Conservation (phyloP, 208 protist species). For the Trypanosoma theileri region DNA sequence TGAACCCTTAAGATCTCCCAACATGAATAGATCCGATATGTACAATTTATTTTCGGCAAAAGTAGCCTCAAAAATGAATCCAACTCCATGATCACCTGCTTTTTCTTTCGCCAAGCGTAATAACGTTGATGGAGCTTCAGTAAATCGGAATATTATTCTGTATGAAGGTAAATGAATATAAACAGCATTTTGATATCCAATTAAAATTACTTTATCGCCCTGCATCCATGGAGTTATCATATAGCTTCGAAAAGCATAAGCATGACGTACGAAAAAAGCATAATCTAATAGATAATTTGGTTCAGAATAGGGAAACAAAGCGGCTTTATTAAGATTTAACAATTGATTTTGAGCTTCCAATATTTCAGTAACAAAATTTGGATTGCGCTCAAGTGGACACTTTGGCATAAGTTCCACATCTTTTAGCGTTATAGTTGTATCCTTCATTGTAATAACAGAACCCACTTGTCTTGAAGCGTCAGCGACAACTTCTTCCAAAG, state of each 20-base stretch:
- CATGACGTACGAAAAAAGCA: conserved; percentile 63
- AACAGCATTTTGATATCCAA: conserved; percentile 58
- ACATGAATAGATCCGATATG: conserved; percentile 77
- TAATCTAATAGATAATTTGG: conserved; percentile 87
- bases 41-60: conserved; percentile 65
- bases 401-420: conserved; percentile 58
- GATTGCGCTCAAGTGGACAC: conserved; percentile 56
- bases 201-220: conserved; percentile 76
- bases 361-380: conserved; percentile 48
- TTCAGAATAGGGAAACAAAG: conserved; percentile 70
- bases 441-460: conserved; percentile 30
- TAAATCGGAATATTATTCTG: conserved; percentile 64
- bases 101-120: conserved; percentile 13
- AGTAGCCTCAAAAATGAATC: conserved; percentile 78
- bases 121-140: conserved; percentile 18
- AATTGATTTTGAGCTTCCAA: conserved; percentile 42
- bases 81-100: conserved; percentile 12
- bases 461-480: conserved; percentile 39
- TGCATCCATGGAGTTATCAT: conserved; percentile 74
- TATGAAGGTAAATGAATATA: conserved; percentile 83
- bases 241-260: conserved; percentile 64
- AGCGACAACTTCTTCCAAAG: conserved; percentile 35
- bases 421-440: conserved; percentile 44
- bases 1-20: conserved; percentile 48
- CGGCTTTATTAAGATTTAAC: conserved; percentile 35